Base-by-base conservation (phyloP, 306 rosid species). In the Mimosa bimucronata region DNA sequence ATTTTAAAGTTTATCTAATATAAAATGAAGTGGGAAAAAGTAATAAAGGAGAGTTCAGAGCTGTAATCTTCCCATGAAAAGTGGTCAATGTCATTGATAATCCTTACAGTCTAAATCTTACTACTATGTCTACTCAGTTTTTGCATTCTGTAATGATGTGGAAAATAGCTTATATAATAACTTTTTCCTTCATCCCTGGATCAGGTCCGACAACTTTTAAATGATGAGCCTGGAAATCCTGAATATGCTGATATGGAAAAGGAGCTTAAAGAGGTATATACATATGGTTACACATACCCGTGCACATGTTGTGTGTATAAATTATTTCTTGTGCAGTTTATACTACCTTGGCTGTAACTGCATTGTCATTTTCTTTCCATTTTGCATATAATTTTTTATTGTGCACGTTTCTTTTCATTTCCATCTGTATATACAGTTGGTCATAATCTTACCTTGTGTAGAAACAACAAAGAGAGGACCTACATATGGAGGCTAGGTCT, bases 231-330 rank as follows among this genome's bases (percentile, higher is more conserved):
- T 34, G 84, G 84, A 19, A 95, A 92, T 85, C 71, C 94, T 10
- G 98, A 92, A 69, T 92, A 91, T 88, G 93, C 79, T 42, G 98
- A 95, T 76, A 90, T 95, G 98, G 98, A 91, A 88, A 92, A 88
- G 81, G 98, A 95, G 85, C 95, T 95, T 79, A 75, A 61, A 6
- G 98, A 91, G 98, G 98, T 94, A 80, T 30, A 67, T n/a, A 11
- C 50, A 40, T 69, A 21, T 69, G 26, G 11, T 15, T 16, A 68
- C n/a, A 19, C 58, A n/a, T 21, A 31, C 31, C 30, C 48, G 1
- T 2, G 9, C 31, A 23, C 14, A 21, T 57, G 23, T 57, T 25
- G 6, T 60, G 37, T 60, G 26, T 46, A 12, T 26, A 26, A 25
- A 13, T 72, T 16, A 3, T 58, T 30, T 41, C 19, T 45, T 70